Conservation (phyloP, 1,284 basidiomycete species). For the Ustilago trichophora region DNA sequence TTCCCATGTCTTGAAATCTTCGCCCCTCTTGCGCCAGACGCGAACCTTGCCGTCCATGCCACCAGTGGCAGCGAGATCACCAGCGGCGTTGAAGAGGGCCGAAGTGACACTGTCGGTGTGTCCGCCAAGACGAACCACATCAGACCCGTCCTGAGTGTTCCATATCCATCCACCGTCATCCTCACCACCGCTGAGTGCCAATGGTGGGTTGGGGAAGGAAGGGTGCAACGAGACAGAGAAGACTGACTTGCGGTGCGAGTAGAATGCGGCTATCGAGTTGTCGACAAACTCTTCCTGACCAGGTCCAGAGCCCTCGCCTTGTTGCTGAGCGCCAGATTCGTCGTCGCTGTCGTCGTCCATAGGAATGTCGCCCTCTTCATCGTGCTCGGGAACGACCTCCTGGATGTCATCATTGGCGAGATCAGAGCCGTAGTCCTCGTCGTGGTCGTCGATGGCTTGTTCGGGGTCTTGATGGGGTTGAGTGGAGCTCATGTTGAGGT, state of each 20-base stretch:
- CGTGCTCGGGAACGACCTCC: slow-evolving; percentile 47
- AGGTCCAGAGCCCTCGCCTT: slow-evolving; percentile 19
- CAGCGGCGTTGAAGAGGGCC: slow-evolving; percentile 83
- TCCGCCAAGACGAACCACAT: slow-evolving; percentile 84
- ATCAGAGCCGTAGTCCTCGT: slow-evolving; percentile 39
- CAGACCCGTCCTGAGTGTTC: slow-evolving; percentile 83
- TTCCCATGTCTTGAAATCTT: slow-evolving; percentile 81
- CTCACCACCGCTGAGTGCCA: slow-evolving; percentile 91
- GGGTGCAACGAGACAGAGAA: slow-evolving; percentile 85
- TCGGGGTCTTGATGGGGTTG: slow-evolving; percentile 23
- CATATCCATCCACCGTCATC: slow-evolving; percentile 95
- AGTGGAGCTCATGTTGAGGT: slow-evolving; percentile 21
- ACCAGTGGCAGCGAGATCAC: slow-evolving; percentile 90
- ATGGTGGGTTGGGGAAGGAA: slow-evolving; percentile 76
- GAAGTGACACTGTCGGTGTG: slow-evolving; percentile 90
- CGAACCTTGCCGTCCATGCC: slow-evolving; percentile 96
- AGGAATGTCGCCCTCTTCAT: slow-evolving; percentile 41
- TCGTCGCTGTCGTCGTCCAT: slow-evolving; percentile 49
- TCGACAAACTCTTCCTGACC: slow-evolving; percentile 55
- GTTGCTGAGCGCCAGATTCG: slow-evolving; percentile 10
- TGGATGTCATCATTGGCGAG: slow-evolving; percentile 43
- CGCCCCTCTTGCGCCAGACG: slow-evolving; percentile 76
- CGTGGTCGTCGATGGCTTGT: slow-evolving; percentile 30
- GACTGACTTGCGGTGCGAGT: slow-evolving; percentile 71
- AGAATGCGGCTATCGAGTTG: slow-evolving; percentile 64